These are phyloP conservation scores for Aquilaria malaccensis DNA, from an alignment of 345 rosid species.

Conservation along the genomic window DNA sequence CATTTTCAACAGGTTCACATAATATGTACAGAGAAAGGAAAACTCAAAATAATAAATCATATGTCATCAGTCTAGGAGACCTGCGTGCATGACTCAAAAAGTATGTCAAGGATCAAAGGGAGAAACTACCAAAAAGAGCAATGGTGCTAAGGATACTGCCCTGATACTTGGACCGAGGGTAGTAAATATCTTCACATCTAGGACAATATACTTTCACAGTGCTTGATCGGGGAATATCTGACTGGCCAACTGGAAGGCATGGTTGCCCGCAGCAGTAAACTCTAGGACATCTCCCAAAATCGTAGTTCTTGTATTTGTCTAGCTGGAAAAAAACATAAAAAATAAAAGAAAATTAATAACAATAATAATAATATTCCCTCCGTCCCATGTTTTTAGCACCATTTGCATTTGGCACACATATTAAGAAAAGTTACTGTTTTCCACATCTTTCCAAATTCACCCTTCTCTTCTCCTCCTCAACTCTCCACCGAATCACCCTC, in stretches of 20 bases:
- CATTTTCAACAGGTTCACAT: no score
- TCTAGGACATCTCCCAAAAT: conserved; percentile 97
- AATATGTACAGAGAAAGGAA: no score
- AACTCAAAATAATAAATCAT: no score
- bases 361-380: no score
- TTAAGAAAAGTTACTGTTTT: no score
- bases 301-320: conserved; percentile 87
- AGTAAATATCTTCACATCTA: conserved; percentile 80
- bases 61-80: neutral
- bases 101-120: conserved; percentile 5
- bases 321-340: conserved; percentile 34
- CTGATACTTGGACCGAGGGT: conserved; percentile 91
- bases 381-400: no score
- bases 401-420: no score
- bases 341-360: no score
- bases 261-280: conserved; percentile 96
- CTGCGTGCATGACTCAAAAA: neutral
- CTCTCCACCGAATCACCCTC: no score
- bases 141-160: conserved; percentile 76
- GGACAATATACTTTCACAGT: conserved; percentile 91
- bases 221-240: conserved; percentile 84
- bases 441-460: no score
- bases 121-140: neutral
- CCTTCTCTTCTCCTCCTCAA: no score
- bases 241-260: conserved; percentile 89